phyloP scores from a whole-genome alignment of 805 yeast species.

The Lachancea cidri region DNA sequence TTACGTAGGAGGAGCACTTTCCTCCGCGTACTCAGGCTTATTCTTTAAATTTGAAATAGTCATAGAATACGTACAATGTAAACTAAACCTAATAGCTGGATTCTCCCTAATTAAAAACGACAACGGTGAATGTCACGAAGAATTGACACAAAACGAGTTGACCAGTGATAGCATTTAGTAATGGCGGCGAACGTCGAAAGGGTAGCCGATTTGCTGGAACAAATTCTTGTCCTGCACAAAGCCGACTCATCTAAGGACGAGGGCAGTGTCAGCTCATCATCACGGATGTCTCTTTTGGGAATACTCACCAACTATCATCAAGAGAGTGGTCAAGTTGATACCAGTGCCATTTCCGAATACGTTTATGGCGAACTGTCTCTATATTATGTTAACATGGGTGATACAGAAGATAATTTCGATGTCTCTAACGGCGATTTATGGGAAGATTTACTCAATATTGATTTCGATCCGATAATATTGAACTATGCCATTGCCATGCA shows the following conservation, averaged over 20 bases:
- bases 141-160: no score
- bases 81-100: no score
- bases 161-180: neutral
- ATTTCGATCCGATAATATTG: neutral
- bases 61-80: no score
- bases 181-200: neutral
- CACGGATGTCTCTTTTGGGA: neutral
- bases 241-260: constrained; percentile 1
- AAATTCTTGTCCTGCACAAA: constrained; percentile 2
- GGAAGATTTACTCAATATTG: constrained; percentile 10
- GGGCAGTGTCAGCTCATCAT: neutral
- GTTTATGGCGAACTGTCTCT: constrained; percentile 16
- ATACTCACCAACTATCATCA: constrained; percentile 1
- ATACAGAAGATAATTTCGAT: constrained; percentile 19
- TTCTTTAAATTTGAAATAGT: no score
- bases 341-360: constrained; percentile 12
- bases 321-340: neutral
- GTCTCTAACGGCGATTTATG: constrained; percentile 11
- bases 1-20: no score
- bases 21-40: no score
- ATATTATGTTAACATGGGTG: constrained; percentile 13
- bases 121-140: no score
- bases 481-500: constrained; percentile 16
- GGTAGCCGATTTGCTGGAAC: neutral
- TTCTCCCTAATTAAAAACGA: no score